Conservation (phyloP, 2,329 filamentous ascomycete species). For the Fusarium sp. region DNA sequence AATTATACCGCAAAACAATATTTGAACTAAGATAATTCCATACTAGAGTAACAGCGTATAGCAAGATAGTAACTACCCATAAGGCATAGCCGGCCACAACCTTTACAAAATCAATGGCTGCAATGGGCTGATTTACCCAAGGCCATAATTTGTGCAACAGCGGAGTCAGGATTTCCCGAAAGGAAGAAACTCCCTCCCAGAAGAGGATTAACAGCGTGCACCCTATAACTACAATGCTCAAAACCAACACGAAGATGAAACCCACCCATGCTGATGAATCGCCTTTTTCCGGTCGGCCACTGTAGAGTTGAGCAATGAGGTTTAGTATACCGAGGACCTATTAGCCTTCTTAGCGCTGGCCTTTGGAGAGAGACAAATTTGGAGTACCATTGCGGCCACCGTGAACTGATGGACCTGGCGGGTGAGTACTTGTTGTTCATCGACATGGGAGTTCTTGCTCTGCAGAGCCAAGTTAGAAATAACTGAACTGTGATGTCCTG, state of each 20-base stretch:
- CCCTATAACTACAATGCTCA: too few species aligned
- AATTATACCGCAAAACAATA: too few species aligned
- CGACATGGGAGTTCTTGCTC: background rate
- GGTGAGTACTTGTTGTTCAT: slow-evolving; percentile 1
- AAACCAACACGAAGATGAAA: background rate
- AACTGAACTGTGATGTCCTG: background rate
- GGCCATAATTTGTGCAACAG: too few species aligned
- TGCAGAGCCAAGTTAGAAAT: background rate
- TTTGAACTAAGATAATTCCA: too few species aligned
- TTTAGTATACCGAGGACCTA: background rate
- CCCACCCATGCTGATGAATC: background rate
- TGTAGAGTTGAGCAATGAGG: slow-evolving; percentile 4
- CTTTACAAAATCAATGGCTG: too few species aligned
- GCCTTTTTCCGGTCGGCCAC: background rate
- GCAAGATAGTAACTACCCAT: too few species aligned
- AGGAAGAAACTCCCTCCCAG: too few species aligned
- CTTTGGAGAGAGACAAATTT: background rate
- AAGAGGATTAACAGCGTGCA: too few species aligned
- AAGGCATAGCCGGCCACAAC: too few species aligned
- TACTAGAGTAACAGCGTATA: too few species aligned
- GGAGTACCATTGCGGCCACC: background rate
- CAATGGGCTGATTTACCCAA: too few species aligned
- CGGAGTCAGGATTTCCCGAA: too few species aligned
- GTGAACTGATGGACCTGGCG: background rate
- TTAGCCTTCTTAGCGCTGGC: background rate